phyloP scores from a whole-genome alignment of 352 stramenopile species.

The Stramenopiles sp. region DNA sequence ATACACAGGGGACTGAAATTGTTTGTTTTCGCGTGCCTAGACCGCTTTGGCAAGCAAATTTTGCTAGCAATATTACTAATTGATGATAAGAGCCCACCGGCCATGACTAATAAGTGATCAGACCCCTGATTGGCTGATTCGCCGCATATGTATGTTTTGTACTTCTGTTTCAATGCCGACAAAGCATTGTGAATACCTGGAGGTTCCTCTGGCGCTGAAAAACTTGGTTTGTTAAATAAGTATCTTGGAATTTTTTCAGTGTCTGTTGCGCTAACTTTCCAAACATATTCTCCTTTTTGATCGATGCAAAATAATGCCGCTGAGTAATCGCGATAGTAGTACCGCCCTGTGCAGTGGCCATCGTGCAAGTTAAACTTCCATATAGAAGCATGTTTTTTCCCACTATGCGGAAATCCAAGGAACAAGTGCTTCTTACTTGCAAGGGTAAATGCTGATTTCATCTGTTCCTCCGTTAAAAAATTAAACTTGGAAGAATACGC shows the following conservation, averaged over 20 bases:
- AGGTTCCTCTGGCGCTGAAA: neutral
- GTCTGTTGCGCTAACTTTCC: neutral
- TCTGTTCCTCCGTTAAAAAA: neutral
- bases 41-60: neutral
- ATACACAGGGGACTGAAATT: neutral
- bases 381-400: neutral
- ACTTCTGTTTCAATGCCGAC: neutral
- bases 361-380: neutral
- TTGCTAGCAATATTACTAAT: neutral
- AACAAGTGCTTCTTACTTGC: neutral
- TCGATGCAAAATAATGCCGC: neutral
- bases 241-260: neutral
- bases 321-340: neutral
- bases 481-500: neutral
- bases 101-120: neutral
- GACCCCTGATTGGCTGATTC: neutral
- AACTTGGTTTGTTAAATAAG: neutral
- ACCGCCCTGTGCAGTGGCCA: neutral
- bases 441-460: neutral
- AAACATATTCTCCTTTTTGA: neutral
- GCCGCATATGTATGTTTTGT: neutral
- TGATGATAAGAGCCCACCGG: neutral
- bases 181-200: neutral
- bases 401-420: neutral
- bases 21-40: neutral